These are phyloP conservation scores for Aspergillus niger DNA, from an alignment of 2,329 filamentous ascomycete species.

Conservation along the genomic window DNA sequence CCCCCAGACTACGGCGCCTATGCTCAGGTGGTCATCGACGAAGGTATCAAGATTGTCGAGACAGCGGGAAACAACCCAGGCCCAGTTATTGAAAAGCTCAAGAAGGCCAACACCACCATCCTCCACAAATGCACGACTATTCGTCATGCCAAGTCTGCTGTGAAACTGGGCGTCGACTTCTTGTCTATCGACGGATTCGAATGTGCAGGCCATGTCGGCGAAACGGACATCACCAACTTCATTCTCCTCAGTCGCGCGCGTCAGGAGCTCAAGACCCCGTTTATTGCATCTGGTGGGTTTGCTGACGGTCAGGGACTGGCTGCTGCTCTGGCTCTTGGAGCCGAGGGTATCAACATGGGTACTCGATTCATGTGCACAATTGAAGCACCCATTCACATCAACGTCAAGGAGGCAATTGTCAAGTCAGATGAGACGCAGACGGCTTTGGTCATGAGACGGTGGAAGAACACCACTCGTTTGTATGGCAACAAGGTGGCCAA, in stretches of 20 bases:
- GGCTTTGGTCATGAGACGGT: conserved; percentile 79
- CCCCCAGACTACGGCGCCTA: conserved; percentile 92
- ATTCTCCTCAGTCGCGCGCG: conserved; percentile 77
- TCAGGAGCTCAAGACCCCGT: conserved; percentile 81
- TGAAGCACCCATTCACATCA: conserved; percentile 87
- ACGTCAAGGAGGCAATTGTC: conserved; percentile 93
- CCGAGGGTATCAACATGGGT: conserved; percentile 97
- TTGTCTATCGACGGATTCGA: conserved; percentile 97
- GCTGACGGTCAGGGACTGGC: conserved; percentile 92
- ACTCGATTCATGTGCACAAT: conserved; percentile 96
- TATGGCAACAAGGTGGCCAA: conserved; percentile 88
- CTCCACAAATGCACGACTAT: conserved; percentile 98
- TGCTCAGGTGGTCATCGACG: conserved; percentile 88
- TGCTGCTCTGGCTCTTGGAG: conserved; percentile 84
- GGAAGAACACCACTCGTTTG: conserved; percentile 88
- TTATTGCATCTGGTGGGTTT: conserved; percentile 95
- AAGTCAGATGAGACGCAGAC: conserved; percentile 88
- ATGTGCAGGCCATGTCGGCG: conserved; percentile 72
- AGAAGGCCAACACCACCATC: conserved; percentile 74
- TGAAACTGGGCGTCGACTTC: conserved; percentile 96
- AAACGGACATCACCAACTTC: conserved; percentile 57
- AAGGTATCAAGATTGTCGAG: conserved; percentile 88
- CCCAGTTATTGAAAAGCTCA: conserved; percentile 85
- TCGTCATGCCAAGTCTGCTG: conserved; percentile 83
- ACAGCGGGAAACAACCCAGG: conserved; percentile 89